Conservation (phyloP, 2,329 filamentous ascomycete species). For the Dactylella cylindrospora region DNA sequence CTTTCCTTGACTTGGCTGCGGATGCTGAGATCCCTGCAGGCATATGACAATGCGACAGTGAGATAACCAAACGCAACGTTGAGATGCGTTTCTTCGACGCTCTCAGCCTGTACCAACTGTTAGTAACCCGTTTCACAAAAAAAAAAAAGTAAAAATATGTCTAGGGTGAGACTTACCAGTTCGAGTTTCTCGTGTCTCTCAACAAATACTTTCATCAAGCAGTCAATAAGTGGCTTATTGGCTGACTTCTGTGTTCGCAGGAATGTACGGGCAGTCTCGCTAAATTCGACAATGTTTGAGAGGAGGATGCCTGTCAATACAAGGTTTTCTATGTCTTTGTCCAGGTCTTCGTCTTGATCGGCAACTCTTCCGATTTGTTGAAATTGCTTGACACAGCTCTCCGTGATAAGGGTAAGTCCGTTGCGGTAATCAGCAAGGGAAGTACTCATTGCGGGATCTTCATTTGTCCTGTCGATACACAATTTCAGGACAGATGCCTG, state of each 20-base stretch:
- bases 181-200: conserved; percentile 30
- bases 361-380: not conserved
- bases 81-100: conserved; percentile 58
- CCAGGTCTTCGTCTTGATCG: conserved; percentile 7
- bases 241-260: conserved; percentile 12
- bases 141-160: not conserved
- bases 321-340: conserved; percentile 26
- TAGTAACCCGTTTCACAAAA: not conserved
- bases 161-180: conserved; percentile 27
- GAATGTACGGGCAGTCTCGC: conserved; percentile 24
- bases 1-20: conserved; percentile 53
- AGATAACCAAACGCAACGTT: conserved; percentile 67
- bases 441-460: conserved; percentile 20
- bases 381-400: conserved; percentile 23
- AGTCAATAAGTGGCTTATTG: conserved; percentile 8
- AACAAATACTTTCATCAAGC: conserved; percentile 22
- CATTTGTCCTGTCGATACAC: conserved; percentile 34
- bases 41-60: conserved; percentile 63
- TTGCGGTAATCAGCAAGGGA: conserved; percentile 26
- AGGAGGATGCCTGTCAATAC: conserved; percentile 22
- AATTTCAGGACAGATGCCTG: conserved; percentile 33
- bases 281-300: conserved; percentile 32
- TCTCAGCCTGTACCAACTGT: conserved; percentile 50
- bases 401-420: conserved; percentile 15
- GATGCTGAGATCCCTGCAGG: conserved; percentile 59